Conservation (phyloP, 805 yeast genomes). For the Metschnikowia santaceciliae region DNA sequence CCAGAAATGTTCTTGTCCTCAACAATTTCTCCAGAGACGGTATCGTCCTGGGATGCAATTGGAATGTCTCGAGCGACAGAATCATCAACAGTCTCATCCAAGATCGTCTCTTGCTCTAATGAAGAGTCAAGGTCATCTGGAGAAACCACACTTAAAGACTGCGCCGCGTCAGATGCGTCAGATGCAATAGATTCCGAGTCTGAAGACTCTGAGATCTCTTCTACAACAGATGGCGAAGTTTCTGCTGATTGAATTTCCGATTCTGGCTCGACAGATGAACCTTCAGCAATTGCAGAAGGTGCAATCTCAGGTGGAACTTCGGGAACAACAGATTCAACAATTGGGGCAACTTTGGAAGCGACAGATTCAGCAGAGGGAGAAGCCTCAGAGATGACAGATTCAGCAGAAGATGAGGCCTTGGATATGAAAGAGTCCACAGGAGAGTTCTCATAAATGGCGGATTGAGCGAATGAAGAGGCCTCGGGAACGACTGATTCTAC, state of each 20-base stretch:
- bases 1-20: background rate
- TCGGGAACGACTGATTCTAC: background rate
- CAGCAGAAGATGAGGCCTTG: slow-evolving; percentile 2
- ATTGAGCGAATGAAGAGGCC: slow-evolving; percentile 2
- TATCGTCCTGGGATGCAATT: background rate
- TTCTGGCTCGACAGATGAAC: background rate
- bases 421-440: background rate
- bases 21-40: background rate
- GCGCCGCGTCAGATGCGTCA: background rate
- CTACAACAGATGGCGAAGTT: background rate
- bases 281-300: background rate
- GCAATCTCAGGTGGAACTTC: background rate
- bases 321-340: slow-evolving; percentile 14
- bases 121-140: background rate
- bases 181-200: background rate
- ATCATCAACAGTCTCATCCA: background rate
- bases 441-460: background rate
- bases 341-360: background rate
- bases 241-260: background rate
- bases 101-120: background rate
- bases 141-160: background rate
- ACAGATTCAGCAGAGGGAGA: background rate
- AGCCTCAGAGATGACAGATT: background rate
- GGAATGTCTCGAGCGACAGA: background rate
- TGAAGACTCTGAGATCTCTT: background rate